Evolutionary conservation across 345 rosid genomes (phyloP), one percentile per base, ranked within the genome.

Genomic region (Populus ilicifolia): DNA sequence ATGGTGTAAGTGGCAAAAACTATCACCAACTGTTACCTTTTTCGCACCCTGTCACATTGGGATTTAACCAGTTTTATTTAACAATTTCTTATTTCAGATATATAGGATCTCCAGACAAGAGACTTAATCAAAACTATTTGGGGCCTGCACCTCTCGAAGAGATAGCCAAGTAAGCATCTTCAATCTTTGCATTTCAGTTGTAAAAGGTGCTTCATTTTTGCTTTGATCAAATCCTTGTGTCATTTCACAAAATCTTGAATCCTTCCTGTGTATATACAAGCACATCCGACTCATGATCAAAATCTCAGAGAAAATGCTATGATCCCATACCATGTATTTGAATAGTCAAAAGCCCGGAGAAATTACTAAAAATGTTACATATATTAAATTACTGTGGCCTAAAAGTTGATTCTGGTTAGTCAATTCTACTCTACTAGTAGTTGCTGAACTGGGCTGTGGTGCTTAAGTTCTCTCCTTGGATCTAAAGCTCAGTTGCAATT

Each of bases 91-190:
- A 79, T 61, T 80, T 71, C 83, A 93, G 99, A 71, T 95, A 95
- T 78, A 83, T 95, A 50, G 98, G 88, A 70, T 95, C 99, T 48
- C 69, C 90, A 14, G 95, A 95, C 83, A 93, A 88, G 86, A 89
- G 86, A 85, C 78, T 75, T 20, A 95, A 93, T 83, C 64, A 52
- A 36, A 91, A 95, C 79, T 95, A 89, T 80, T 84, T 95, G 82
- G 98, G 99, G 70, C 91, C 94, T 77, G 94, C 97, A 61, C 76
- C 97, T 69, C 75, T 89, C 78, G 88, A 89, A 86, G 96, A 92
- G 23, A 88, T 93, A 70, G 94, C 99, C 69, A 85, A 86, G 99
- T 95, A 88, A 56, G 87, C 70, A 46, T 17, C 59, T 73, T 59
- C 44, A 20, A 33, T 64, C 69, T 13, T n/a, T 76, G 39, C 67